Evolutionary conservation across 106 monocot species (phyloP), one percentile per base, ranked within the genome.

Genomic region (Allium sativum): DNA sequence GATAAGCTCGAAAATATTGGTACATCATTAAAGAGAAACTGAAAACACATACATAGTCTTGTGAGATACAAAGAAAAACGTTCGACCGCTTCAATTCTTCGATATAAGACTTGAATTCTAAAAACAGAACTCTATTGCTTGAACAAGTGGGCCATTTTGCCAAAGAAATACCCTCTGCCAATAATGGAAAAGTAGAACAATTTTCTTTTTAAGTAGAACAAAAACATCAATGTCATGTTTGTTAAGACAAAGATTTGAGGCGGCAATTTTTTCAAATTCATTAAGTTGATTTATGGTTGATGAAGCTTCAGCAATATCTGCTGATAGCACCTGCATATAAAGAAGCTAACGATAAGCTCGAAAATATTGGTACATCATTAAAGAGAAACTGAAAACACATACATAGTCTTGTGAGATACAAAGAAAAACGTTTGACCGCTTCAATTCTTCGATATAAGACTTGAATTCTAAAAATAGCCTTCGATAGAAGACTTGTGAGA

Each of bases 91-190:
- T n/a, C n/a, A n/a, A n/a, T n/a, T n/a, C n/a, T n/a, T n/a, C n/a
- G n/a, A n/a, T n/a, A n/a, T n/a, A n/a, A n/a, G n/a, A n/a, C n/a
- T n/a, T n/a, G n/a, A n/a, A n/a, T n/a, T n/a, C n/a, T n/a, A n/a
- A n/a, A n/a, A n/a, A n/a, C n/a, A n/a, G n/a, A n/a, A n/a, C n/a
- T n/a, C n/a, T n/a, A n/a, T n/a, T n/a, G n/a, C 90, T 76, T 96
- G 77, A 12, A 96, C 84, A 71, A 96, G 87, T 14, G 91, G 91
- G 3, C 96, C 96, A 79, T 96, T 87, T 46, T 96, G 90, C 96
- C 96, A 96, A 59, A 78, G 42, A 48, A 96, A 96, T 68, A 96
- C 74, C 10, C 84, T 60, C 69, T 82, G 84, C 87, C 84, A 96
- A 47, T 74, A 76, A 19, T 74, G 62, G 15, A 84, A 76, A 43